phyloP scores from a whole-genome alignment of 176 grass and related monocot species.

The Oryza meridionalis region DNA sequence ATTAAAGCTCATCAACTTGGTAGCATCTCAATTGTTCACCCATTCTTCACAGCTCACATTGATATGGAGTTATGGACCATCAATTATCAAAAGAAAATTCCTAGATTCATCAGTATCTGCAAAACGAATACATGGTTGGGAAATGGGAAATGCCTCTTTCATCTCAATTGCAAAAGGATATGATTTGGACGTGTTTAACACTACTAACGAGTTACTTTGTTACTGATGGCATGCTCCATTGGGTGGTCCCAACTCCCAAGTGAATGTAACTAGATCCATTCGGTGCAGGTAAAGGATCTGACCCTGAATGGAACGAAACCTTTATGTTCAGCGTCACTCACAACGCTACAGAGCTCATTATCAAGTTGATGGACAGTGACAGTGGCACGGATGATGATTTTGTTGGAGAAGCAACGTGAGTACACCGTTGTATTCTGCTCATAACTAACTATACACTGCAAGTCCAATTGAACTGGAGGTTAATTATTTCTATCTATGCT shows the following conservation, averaged over 20 bases:
- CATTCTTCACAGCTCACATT: not conserved
- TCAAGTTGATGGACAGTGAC: slow-evolving; percentile 85
- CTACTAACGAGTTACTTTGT: not conserved
- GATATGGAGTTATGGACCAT: not conserved
- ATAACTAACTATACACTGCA: not conserved
- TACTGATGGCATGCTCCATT: not conserved
- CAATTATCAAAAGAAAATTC: not conserved
- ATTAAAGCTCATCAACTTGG: not conserved
- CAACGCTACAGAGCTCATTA: slow-evolving; percentile 49
- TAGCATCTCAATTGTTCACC: not conserved
- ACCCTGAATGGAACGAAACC: slow-evolving; percentile 84
- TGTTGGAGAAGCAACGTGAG: slow-evolving; percentile 82
- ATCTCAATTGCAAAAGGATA: not conserved
- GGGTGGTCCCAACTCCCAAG: not conserved
- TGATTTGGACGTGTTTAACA: too few relatives aligned
- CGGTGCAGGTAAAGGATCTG: slow-evolving; percentile 64
- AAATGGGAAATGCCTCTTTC: not conserved
- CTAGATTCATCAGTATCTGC: not conserved
- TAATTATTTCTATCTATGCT: not conserved
- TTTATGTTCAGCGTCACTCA: slow-evolving; percentile 76
- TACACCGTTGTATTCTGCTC: not conserved
- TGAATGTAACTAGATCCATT: not conserved
- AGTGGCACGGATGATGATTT: slow-evolving; percentile 59
- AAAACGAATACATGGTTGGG: not conserved
- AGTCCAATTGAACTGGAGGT: not conserved